Conservation (phyloP, 257 asterid genomes). For the Anisodus acutangulus region DNA sequence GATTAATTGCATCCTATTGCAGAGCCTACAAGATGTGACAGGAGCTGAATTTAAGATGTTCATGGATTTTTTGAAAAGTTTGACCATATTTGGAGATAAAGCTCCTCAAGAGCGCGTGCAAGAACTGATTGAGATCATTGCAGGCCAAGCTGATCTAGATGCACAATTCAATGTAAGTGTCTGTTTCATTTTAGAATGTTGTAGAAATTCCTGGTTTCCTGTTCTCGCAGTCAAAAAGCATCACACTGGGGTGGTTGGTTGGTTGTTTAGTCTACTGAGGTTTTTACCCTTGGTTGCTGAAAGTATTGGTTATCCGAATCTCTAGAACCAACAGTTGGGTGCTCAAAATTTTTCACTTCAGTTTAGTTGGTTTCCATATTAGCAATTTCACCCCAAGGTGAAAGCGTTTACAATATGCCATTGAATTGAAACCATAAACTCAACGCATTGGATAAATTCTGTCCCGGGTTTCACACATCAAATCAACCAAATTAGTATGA, state of each 20-base stretch:
- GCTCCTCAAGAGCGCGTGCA: constrained; percentile 79
- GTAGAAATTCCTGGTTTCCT: background rate
- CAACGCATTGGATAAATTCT: background rate
- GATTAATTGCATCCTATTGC: constrained; percentile 44
- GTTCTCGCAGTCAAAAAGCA: background rate
- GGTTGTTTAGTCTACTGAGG: background rate
- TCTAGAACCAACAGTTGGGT: background rate
- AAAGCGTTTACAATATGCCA: background rate
- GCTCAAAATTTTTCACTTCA: background rate
- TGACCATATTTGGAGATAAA: constrained; percentile 78
- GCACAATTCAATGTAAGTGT: constrained; percentile 78
- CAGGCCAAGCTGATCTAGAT: constrained; percentile 95
- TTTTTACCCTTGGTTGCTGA: background rate
- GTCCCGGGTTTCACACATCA: background rate
- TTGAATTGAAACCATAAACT: background rate
- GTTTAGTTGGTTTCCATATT: background rate
- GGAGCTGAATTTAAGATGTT: constrained; percentile 96
- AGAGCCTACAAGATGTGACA: constrained; percentile 95
- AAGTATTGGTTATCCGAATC: background rate
- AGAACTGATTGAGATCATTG: constrained; percentile 84
- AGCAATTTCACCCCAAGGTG: constrained; percentile 17
- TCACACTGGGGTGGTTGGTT: background rate
- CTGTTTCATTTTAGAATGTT: constrained; percentile 21
- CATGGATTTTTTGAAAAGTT: constrained; percentile 80
- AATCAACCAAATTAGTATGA: background rate